A percentile compares a stretch with the other conserved stretches of the same genome.
Conservation (phyloP, 331 rosid species). For the Quercus tomentella region DNA sequence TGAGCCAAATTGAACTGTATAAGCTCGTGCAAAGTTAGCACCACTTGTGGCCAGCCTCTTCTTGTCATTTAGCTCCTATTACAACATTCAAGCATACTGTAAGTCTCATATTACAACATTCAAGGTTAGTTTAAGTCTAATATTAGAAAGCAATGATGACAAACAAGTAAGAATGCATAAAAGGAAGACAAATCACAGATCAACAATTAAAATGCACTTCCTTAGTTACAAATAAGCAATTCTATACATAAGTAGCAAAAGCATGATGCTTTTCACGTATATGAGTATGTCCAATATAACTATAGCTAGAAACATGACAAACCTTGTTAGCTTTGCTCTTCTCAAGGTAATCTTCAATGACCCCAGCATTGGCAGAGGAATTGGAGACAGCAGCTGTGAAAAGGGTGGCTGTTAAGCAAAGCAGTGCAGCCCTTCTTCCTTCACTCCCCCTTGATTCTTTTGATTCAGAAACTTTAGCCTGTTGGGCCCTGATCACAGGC, state of each 20-base stretch:
- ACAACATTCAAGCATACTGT: background rate
- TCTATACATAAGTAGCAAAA: too few species aligned
- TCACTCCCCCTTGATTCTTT: slow-evolving; percentile 20
- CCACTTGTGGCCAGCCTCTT: slow-evolving; percentile 93
- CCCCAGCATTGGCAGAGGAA: slow-evolving; percentile 71
- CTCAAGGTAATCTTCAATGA: slow-evolving; percentile 86
- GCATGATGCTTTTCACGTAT: too few species aligned
- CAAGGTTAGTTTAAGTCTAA: background rate
- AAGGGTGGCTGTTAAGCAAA: slow-evolving; percentile 60
- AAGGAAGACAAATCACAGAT: background rate
- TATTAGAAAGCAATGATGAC: background rate
- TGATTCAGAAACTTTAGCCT: slow-evolving; percentile 12
- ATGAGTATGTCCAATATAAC: too few species aligned
- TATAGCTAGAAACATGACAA: too few species aligned
- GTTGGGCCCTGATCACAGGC: slow-evolving; percentile 59
- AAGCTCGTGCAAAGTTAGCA: slow-evolving; percentile 96
- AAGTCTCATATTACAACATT: slow-evolving; percentile 36
- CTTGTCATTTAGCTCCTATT: slow-evolving; percentile 90
- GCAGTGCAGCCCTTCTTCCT: slow-evolving; percentile 73
- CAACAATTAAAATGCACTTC: background rate
- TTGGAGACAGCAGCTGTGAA: slow-evolving; percentile 54
- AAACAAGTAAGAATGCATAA: background rate
- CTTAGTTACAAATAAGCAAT: background rate
- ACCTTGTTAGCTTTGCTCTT: slow-evolving; percentile 96
- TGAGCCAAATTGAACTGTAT: slow-evolving; percentile 82